Percentiles rank a stretch among this genome's conserved stretches.
Conservation (phyloP, 129 eudicot genomes). For the sunflower (Helianthus annuus) region HanXRQr2.0-SUNRISE NC_035433.2:131422113-131422612, state of each 20-base stretch:
- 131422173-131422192: constrained; percentile 19
- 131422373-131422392: constrained; percentile 72
- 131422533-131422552: constrained; percentile 99
- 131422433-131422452: constrained; percentile 15
- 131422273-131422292: constrained; percentile 87
- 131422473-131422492: constrained; percentile 8
- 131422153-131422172: constrained; percentile 56
- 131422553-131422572: constrained; percentile 98
- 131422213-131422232: constrained; percentile 16
- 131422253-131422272: constrained; percentile 99
- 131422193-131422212: constrained; percentile 4
- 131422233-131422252: constrained; percentile 88
- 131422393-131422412: constrained; percentile 16
- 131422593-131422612: constrained; percentile 99
- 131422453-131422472: neutral
- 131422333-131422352: constrained; percentile 96
- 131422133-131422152: constrained; percentile 77
- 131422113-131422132: constrained; percentile 91
- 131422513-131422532: constrained; percentile 88
- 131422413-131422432: constrained; percentile 16
- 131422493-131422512: constrained; percentile 13
- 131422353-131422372: constrained; percentile 85
- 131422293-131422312: constrained; percentile 98
- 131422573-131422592: constrained; percentile 90
- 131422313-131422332: constrained; percentile 90